Evolutionary conservation across 805 yeast species (phyloP), one percentile per base, ranked within the genome.

Genomic region (Yarrowia keelungensis): DNA sequence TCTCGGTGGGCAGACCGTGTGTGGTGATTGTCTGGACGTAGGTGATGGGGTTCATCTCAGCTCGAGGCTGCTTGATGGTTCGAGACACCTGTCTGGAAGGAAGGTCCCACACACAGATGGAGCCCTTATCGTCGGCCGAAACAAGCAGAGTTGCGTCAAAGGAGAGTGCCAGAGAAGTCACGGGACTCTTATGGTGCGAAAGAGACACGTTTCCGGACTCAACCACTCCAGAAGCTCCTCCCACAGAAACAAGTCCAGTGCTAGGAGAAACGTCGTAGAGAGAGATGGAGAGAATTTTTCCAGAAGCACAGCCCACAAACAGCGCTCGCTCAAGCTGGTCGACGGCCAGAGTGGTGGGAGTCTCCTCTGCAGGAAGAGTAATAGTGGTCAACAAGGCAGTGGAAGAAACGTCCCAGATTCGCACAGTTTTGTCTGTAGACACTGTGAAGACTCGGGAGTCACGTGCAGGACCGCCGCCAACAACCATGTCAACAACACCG

Each of bases 301-400:
- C 97, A 70, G 86, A 83, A 2, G 78, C 73, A 15, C 89, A 78
- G 1, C 97, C 98, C 8, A 84, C 85, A 75, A 89, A 94, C 1
- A 90, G 69, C 2, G 87, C 83, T 73, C 98, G 82, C 73, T 87
- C 91, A 0, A 93, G 91, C 0, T 96, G 92, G 76, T 94, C 98
- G 7, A 85, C 79, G 0, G 86, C 82, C 7, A 94, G 68, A 19
- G 89, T 79, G 35, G 83, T 82, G 11, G 91, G 83, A 0, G 89
- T 83, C 19, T 78, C 75, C 8, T 61, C 50, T 5, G 67, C 67
- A 3, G 88, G 85, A 35, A 89, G 77, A n/a, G 92, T 88, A 74
- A 91, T 88, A 0, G 97, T 91, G 9, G 92, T 83, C 19, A 90
- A 76, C 43, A 89, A 78, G 41, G 78, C 75, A 49, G 81, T 78